Percentiles rank a stretch among this genome's conserved stretches.
phyloP scores from a whole-genome alignment of 2,329 filamentous ascomycete species.

The Cryphonectria nitschkei region DNA sequence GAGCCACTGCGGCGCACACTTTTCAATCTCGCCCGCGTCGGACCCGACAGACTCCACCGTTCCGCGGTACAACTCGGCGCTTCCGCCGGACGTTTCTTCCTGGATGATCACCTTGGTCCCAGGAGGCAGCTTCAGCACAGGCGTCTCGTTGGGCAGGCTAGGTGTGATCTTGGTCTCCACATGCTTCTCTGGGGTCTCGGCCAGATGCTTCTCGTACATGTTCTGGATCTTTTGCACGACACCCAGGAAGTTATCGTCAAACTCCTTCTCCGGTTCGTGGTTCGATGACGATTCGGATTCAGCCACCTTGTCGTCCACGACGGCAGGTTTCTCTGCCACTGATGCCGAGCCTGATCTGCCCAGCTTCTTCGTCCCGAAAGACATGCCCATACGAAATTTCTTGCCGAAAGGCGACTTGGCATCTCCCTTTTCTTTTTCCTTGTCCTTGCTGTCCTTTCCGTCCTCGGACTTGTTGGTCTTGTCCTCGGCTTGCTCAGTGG shows the following conservation, averaged over 20 bases:
- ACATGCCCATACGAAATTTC: constrained; percentile 78
- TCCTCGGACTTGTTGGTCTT: constrained; percentile 50
- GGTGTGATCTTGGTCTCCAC: constrained; percentile 70
- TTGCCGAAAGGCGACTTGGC: constrained; percentile 73
- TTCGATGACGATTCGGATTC: constrained; percentile 66
- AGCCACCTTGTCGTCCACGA: constrained; percentile 76
- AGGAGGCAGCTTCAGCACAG: constrained; percentile 72
- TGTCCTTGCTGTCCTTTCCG: constrained; percentile 60
- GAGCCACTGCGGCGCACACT: constrained; percentile 87
- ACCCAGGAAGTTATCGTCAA: constrained; percentile 76
- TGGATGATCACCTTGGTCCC: constrained; percentile 71
- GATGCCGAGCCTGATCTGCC: constrained; percentile 69
- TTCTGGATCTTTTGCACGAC: constrained; percentile 73
- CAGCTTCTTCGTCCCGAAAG: constrained; percentile 84
- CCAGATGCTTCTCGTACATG: constrained; percentile 71
- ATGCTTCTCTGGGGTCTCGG: constrained; percentile 55
- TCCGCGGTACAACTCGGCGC: constrained; percentile 87
- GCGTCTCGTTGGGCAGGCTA: constrained; percentile 73
- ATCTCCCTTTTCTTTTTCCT: constrained; percentile 49
- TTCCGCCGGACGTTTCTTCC: constrained; percentile 69
- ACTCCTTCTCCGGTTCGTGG: constrained; percentile 64
- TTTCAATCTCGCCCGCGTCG: constrained; percentile 83
- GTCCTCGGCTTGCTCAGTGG: constrained; percentile 46
- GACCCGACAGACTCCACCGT: constrained; percentile 77
- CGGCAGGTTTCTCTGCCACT: constrained; percentile 71